These are phyloP conservation scores for Diaporthe ampelina DNA, from an alignment of 2,329 filamentous ascomycete genomes.

Conservation along the genomic window DNA sequence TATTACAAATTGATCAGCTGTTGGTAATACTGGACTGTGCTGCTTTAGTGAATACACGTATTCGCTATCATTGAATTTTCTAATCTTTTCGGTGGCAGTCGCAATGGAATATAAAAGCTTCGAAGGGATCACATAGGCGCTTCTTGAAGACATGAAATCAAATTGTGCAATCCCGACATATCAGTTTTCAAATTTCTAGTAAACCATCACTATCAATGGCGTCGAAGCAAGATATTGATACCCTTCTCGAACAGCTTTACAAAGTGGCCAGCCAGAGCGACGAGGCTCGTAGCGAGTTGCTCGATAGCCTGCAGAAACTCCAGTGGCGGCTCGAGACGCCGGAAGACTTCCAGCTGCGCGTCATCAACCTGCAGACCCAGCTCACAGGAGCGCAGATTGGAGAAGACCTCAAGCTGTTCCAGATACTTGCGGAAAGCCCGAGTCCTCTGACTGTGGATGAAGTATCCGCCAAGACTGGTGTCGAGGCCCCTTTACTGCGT, in stretches of 20 bases:
- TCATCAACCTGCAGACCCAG: constrained; percentile 13
- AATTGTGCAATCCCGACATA: not conserved
- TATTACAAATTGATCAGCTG: not conserved
- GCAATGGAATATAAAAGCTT: not conserved
- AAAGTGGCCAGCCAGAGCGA: not conserved
- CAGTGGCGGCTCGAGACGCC: constrained; percentile 38
- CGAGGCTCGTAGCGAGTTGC: constrained; percentile 17
- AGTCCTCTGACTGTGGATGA: not conserved
- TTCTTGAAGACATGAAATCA: too few species aligned
- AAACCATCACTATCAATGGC: not conserved
- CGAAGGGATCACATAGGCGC: not conserved
- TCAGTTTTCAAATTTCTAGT: not conserved
- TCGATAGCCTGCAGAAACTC: constrained; percentile 36
- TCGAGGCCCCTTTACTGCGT: not conserved
- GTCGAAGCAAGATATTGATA: not conserved
- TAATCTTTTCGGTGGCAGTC: not conserved
- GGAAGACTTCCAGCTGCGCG: constrained; percentile 35
- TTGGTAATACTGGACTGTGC: not conserved
- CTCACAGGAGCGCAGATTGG: not conserved
- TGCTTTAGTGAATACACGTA: not conserved
- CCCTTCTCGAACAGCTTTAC: not conserved
- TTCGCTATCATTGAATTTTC: too few species aligned
- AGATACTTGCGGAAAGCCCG: not conserved
- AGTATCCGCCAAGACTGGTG: not conserved
- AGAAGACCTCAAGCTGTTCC: constrained; percentile 1